Conservation (phyloP, 495 filamentous ascomycete genomes). For the Lasiosphaeria hispida region DNA sequence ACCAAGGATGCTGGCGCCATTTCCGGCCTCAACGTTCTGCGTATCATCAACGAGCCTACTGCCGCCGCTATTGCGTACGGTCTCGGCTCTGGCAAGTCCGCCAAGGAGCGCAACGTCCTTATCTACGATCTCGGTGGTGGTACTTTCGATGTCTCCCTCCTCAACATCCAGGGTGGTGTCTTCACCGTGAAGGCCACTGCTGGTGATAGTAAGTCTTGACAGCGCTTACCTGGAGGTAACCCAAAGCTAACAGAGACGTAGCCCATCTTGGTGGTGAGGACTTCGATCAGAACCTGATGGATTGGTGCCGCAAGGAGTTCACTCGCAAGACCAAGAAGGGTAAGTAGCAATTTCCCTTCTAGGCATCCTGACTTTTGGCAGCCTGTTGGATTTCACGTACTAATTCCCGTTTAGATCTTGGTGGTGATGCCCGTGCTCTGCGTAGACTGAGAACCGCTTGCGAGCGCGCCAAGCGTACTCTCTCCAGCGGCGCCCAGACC, state of each 20-base stretch:
- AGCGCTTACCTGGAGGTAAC: neutral
- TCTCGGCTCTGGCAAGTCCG: slow-evolving; percentile 86
- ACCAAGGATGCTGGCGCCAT: slow-evolving; percentile 99
- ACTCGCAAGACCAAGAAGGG: slow-evolving; percentile 83
- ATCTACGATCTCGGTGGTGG: slow-evolving; percentile 99
- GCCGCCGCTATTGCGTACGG: slow-evolving; percentile 97
- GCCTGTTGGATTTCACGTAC: slow-evolving; percentile 43
- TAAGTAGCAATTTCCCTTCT: neutral
- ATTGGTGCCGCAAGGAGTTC: slow-evolving; percentile 95
- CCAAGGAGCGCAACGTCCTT: slow-evolving; percentile 96
- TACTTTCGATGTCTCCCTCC: slow-evolving; percentile 98
- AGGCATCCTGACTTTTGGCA: neutral
- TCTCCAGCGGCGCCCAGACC: slow-evolving; percentile 94
- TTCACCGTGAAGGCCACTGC: slow-evolving; percentile 99
- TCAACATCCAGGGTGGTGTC: slow-evolving; percentile 98
- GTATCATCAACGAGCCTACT: slow-evolving; percentile 99
- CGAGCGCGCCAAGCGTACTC: slow-evolving; percentile 98
- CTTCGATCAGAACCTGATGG: slow-evolving; percentile 96
- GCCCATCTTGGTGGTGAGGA: slow-evolving; percentile 95
- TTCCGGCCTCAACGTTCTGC: slow-evolving; percentile 94
- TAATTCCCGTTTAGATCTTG: slow-evolving; percentile 50
- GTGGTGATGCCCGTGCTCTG: slow-evolving; percentile 90
- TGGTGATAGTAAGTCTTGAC: slow-evolving; percentile 64
- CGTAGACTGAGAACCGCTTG: slow-evolving; percentile 97
- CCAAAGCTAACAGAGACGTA: neutral